These are phyloP conservation scores for Vigna unguiculata DNA, from an alignment of 306 rosid species.

Conservation along the genomic window DNA sequence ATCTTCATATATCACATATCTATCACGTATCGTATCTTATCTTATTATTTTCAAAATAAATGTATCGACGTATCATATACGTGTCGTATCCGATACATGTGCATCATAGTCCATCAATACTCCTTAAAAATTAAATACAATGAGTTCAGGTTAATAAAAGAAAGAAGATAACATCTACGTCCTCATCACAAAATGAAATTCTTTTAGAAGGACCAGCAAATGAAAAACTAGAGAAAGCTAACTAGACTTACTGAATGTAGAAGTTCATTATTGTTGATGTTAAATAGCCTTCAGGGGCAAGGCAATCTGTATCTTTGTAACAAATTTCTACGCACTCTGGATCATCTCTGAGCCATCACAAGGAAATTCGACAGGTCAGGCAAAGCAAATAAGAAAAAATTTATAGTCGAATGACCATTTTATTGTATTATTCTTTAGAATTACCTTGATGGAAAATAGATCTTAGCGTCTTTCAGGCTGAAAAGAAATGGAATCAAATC, in stretches of 20 bases:
- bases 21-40: no score
- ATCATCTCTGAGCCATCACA: conserved; percentile 75
- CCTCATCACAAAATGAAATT: conserved; percentile 24
- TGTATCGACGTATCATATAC: no score
- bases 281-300: conserved; percentile 78
- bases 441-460: conserved; percentile 94
- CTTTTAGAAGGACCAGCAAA: neutral
- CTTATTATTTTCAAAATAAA: no score
- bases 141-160: conserved; percentile 19
- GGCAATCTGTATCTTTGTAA: conserved; percentile 74
- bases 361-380: conserved; percentile 33
- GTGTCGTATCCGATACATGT: no score
- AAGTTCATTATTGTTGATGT: conserved; percentile 92
- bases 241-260: conserved; percentile 74
- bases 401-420: conserved; percentile 32
- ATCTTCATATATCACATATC: no score
- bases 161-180: conserved; percentile 21
- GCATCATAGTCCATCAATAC: conserved; percentile 13
- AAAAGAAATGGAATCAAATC: conserved; percentile 42
- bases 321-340: conserved; percentile 83
- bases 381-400: conserved; percentile 5
- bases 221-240: neutral
- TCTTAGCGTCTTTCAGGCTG: conserved; percentile 78
- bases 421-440: conserved; percentile 22
- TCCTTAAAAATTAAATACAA: conserved; percentile 17